These are phyloP conservation scores for Basidiobolus meristosporus DNA, from an alignment of 371 early-diverging fungal genomes.

Conservation along the genomic window DNA sequence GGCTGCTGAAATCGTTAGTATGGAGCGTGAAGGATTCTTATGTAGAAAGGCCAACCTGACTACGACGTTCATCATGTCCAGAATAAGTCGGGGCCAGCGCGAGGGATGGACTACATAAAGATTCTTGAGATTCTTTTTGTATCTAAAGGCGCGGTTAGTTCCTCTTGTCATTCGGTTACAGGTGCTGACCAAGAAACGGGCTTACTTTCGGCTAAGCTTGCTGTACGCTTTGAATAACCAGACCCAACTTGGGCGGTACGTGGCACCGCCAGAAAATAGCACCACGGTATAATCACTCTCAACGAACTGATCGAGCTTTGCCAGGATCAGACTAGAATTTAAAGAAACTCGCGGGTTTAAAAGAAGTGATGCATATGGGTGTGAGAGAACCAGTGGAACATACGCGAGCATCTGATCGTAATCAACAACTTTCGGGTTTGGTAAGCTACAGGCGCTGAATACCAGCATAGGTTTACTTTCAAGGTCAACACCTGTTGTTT, in stretches of 20 bases:
- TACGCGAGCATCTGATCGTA: conserved; percentile 66
- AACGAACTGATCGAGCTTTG: conserved; percentile 43
- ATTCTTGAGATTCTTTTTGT: conserved; percentile 81
- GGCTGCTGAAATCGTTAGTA: no score
- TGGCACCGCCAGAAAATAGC: conserved; percentile 65
- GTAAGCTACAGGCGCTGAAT: conserved; percentile 62
- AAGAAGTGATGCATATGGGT: background rate
- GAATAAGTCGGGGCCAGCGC: conserved; percentile 36
- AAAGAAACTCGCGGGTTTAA: background rate
- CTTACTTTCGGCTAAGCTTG: conserved; percentile 47
- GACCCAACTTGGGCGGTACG: conserved; percentile 55
- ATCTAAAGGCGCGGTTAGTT: conserved; percentile 26
- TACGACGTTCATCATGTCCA: conserved; percentile 45
- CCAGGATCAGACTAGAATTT: conserved; percentile 14
- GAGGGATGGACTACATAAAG: conserved; percentile 78
- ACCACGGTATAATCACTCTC: conserved; percentile 74
- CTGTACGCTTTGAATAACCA: conserved; percentile 77
- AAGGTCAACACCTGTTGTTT: conserved; percentile 66
- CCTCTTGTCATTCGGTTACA: no score
- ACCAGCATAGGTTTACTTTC: conserved; percentile 65
- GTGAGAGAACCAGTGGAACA: conserved; percentile 1
- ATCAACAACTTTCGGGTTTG: conserved; percentile 46
- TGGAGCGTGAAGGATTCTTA: conserved; percentile 1
- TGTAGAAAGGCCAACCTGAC: conserved; percentile 28
- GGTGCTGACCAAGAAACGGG: background rate